Evolutionary conservation across 371 early-diverging fungal genomes (phyloP).

Genomic region (Syncephalastrum racemosum): DNA sequence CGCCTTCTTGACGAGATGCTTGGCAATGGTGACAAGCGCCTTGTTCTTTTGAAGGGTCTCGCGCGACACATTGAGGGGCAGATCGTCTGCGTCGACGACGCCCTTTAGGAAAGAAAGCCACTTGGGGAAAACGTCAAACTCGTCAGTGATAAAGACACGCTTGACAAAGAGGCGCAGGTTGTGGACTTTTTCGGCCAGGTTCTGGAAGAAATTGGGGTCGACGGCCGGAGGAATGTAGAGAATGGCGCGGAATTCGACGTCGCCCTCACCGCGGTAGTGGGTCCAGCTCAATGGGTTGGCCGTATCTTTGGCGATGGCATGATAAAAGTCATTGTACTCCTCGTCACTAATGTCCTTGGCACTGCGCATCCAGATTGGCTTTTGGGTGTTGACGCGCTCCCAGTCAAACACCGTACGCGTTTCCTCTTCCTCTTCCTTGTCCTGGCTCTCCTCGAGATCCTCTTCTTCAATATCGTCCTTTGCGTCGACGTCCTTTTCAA

Average conservation of each 20-base stretch:
- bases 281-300: constrained; percentile 65
- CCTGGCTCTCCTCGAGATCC: constrained; percentile 50
- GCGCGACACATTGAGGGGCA: constrained; percentile 95
- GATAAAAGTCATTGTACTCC: constrained; percentile 89
- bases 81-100: constrained; percentile 90
- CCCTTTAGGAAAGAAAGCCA: constrained; percentile 79
- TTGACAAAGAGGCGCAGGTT: constrained; percentile 91
- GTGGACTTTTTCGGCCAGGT: constrained; percentile 48
- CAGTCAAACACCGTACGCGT: constrained; percentile 57
- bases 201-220: constrained; percentile 70
- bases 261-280: constrained; percentile 89
- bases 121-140: constrained; percentile 74
- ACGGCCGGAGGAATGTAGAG: constrained; percentile 82
- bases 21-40: constrained; percentile 78
- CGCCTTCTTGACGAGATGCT: constrained; percentile 84
- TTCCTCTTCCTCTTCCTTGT: constrained; percentile 51
- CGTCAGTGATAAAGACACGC: constrained; percentile 96
- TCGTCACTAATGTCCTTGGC: constrained; percentile 73
- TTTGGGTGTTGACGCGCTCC: constrained; percentile 74
- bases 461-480: constrained; percentile 45
- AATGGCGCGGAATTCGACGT: constrained; percentile 81
- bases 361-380: constrained; percentile 92
- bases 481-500: constrained; percentile 32
- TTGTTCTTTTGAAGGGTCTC: constrained; percentile 91
- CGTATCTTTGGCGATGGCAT: constrained; percentile 71